These are phyloP conservation scores for Senna siamea DNA, from an alignment of 306 rosid genomes.

Conservation along the genomic window DNA sequence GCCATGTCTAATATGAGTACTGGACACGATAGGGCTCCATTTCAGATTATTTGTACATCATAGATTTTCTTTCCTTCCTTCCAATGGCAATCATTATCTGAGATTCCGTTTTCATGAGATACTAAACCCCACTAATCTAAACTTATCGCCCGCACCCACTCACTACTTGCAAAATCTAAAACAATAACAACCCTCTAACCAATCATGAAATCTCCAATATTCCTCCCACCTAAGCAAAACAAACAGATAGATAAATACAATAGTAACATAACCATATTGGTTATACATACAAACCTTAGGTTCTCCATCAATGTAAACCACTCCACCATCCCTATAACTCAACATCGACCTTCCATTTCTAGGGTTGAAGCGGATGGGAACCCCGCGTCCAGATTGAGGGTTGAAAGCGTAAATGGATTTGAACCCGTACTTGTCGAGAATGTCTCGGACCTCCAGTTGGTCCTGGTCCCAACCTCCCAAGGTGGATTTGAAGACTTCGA, in stretches of 20 bases:
- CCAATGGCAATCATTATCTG: not conserved
- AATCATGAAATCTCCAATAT: not conserved
- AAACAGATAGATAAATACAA: not conserved
- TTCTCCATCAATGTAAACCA: conserved; percentile 74
- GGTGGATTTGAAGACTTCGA: conserved; percentile 58
- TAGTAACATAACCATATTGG: not conserved
- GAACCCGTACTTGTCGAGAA: conserved; percentile 72
- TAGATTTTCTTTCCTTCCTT: not conserved
- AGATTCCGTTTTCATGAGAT: not conserved
- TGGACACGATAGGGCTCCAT: no score
- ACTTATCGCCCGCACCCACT: not conserved
- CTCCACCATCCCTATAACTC: conserved; percentile 67
- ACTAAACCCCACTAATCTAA: not conserved
- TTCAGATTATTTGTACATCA: no score
- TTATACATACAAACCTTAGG: conserved; percentile 60
- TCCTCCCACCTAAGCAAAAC: not conserved
- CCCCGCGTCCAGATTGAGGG: conserved; percentile 63
- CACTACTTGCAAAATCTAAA: not conserved
- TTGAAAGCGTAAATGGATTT: conserved; percentile 74
- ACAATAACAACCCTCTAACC: not conserved
- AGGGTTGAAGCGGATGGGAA: conserved; percentile 72
- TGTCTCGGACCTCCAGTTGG: conserved; percentile 75
- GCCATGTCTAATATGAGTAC: no score
- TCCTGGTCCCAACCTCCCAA: conserved; percentile 95
- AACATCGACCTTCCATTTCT: conserved; percentile 77